Evolutionary conservation across 1,284 basidiomycete genomes (phyloP).

Genomic region (Mycosarcoma mackinlayi): DNA sequence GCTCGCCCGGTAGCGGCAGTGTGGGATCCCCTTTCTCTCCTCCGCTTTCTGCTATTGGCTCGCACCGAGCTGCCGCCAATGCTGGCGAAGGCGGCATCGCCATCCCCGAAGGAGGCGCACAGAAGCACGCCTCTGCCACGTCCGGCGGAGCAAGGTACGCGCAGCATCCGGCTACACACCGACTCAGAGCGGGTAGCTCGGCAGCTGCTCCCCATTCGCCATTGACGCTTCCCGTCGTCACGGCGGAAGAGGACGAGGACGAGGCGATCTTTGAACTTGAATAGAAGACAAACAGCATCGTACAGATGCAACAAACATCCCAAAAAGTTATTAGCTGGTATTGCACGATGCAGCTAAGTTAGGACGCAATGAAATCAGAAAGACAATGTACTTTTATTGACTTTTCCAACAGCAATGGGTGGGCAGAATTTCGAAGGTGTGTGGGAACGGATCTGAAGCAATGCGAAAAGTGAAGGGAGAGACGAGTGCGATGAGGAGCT

Average conservation of each 20-base stretch:
- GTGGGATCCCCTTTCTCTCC: conserved; percentile 36
- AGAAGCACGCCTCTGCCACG: conserved; percentile 11
- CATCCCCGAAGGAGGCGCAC: conserved; percentile 21
- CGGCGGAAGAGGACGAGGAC: conserved; percentile 58
- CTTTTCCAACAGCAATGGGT: no score
- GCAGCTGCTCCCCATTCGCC: conserved; percentile 36
- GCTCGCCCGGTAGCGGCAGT: conserved; percentile 27
- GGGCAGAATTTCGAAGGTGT: no score
- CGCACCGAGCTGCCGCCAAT: conserved; percentile 10
- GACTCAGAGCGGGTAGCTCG: conserved; percentile 32
- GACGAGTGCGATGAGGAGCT: no score
- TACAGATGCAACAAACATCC: conserved; percentile 5
- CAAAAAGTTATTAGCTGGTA: neutral
- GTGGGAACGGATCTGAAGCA: no score
- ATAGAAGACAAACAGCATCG: conserved; percentile 17
- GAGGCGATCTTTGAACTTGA: conserved; percentile 67
- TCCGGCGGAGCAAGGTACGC: conserved; percentile 10
- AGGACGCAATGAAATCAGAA: no score
- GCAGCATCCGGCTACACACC: conserved; percentile 43
- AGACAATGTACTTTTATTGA: conserved; percentile 10
- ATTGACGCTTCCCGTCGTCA: conserved; percentile 52
- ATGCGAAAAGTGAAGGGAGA: no score
- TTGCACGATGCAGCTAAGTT: no score
- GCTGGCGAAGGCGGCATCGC: conserved; percentile 33
- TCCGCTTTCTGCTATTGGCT: conserved; percentile 33